Evolutionary conservation across 805 yeast genomes (phyloP).

Genomic region (Lipomyces orientalis): DNA sequence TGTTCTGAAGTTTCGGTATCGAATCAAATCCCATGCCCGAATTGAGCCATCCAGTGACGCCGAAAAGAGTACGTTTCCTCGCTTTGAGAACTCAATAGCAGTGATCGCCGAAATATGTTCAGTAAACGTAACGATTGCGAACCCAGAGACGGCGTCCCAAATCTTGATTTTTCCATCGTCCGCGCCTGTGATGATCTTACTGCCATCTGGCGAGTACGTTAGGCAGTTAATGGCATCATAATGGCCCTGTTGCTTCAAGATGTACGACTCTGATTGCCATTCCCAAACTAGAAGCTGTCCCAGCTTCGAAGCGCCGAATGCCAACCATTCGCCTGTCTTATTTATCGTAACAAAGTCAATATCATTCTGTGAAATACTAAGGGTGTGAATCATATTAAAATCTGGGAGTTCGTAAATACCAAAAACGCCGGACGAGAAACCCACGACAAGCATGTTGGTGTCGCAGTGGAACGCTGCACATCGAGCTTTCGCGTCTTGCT

Average conservation of each 20-base stretch:
- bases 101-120: constrained; percentile 92
- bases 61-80: constrained; percentile 89
- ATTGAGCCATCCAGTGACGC: constrained; percentile 96
- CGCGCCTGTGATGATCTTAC: constrained; percentile 87
- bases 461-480: constrained; percentile 84
- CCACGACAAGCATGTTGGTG: constrained; percentile 78
- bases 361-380: constrained; percentile 90
- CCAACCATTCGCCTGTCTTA: constrained; percentile 92
- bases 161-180: constrained; percentile 97
- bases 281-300: constrained; percentile 98
- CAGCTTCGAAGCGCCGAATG: constrained; percentile 85
- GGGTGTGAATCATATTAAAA: constrained; percentile 78
- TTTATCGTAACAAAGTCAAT: constrained; percentile 83
- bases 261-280: constrained; percentile 97
- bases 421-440: constrained; percentile 88
- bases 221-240: constrained; percentile 86
- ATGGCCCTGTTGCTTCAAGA: constrained; percentile 96
- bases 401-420: constrained; percentile 86
- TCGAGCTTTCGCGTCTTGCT: constrained; percentile 69
- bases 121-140: constrained; percentile 87
- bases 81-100: constrained; percentile 82
- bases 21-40: constrained; percentile 92
- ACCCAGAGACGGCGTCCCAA: constrained; percentile 94
- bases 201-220: constrained; percentile 93
- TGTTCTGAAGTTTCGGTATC: constrained; percentile 93